Evolutionary conservation across 169 alveolate species (phyloP).

Genomic region (Cyclospora cayetanensis): DNA sequence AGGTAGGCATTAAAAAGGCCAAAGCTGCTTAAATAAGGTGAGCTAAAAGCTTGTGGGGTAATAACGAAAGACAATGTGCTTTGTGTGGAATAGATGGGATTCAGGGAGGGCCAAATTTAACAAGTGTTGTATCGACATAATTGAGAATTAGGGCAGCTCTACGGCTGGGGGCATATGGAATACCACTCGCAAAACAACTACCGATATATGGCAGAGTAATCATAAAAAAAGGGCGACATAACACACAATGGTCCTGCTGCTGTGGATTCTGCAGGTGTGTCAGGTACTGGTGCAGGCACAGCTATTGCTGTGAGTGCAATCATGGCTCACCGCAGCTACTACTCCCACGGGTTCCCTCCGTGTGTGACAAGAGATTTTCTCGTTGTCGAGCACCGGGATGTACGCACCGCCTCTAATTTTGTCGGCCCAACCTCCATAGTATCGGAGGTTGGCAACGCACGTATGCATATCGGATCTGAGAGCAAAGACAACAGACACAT

Average conservation of each 20-base stretch:
- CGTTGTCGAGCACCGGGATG: constrained; percentile 76
- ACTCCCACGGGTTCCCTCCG: constrained; percentile 90
- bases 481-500: neutral
- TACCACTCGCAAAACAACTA: neutral
- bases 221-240: neutral
- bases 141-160: neutral
- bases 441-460: constrained; percentile 76
- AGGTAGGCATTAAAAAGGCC: no score
- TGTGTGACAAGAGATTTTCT: constrained; percentile 76
- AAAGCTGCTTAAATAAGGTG: no score
- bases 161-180: neutral
- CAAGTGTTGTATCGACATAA: neutral
- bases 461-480: constrained; percentile 75
- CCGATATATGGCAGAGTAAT: neutral
- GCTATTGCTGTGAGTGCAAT: neutral
- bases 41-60: no score
- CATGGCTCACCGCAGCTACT: constrained; percentile 75
- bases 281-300: neutral
- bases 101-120: no score
- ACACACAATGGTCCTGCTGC: neutral
- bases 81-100: neutral
- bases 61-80: neutral
- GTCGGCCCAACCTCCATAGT: constrained; percentile 86
- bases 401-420: constrained; percentile 80
- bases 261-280: neutral